Percentiles rank a stretch among this genome's conserved stretches.
Conservation (phyloP, 2,329 filamentous ascomycete genomes). For the Anthostomella pinea region DNA sequence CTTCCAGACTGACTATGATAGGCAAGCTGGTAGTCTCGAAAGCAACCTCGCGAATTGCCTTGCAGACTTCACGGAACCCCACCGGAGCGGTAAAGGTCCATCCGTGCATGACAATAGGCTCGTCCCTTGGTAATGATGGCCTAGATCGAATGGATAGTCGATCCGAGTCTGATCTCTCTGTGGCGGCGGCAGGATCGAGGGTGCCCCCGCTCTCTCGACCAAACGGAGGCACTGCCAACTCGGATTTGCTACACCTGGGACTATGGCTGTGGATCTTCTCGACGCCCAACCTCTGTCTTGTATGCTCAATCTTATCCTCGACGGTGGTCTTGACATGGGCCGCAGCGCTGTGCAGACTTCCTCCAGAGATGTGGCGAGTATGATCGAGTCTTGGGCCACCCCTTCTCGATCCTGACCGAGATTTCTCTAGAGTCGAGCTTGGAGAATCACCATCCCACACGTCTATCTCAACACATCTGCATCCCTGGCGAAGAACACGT, state of each 20-base stretch:
- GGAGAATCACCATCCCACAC: slow-evolving; percentile 74
- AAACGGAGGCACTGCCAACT: slow-evolving; percentile 17
- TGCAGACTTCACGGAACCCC: slow-evolving; percentile 82
- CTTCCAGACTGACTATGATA: slow-evolving; percentile 87
- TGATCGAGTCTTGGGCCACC: slow-evolving; percentile 41
- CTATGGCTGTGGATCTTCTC: slow-evolving; percentile 29
- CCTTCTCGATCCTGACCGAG: slow-evolving; percentile 34
- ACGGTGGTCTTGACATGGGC: slow-evolving; percentile 36
- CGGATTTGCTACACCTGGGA: slow-evolving; percentile 26
- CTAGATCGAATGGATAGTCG: slow-evolving; percentile 22
- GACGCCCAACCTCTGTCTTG: slow-evolving; percentile 29
- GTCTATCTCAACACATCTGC: slow-evolving; percentile 91
- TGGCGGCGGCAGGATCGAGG: slow-evolving; percentile 12
- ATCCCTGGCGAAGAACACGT: slow-evolving; percentile 70
- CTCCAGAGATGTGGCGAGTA: slow-evolving; percentile 45
- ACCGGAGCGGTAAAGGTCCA: slow-evolving; percentile 85
- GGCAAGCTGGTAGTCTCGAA: slow-evolving; percentile 76
- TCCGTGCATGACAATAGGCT: slow-evolving; percentile 79
- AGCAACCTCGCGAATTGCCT: slow-evolving; percentile 72
- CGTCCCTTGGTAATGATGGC: slow-evolving; percentile 42
- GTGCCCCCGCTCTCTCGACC: slow-evolving; percentile 11
- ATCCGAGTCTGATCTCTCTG: slow-evolving; percentile 14
- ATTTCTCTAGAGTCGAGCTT: slow-evolving; percentile 29
- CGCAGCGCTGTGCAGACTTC: slow-evolving; percentile 44
- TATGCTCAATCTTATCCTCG: slow-evolving; percentile 34